A percentile compares a stretch with the other conserved stretches of the same genome.
phyloP scores from a whole-genome alignment of 305 asterid genomes.

The Rubia peregrina region DNA sequence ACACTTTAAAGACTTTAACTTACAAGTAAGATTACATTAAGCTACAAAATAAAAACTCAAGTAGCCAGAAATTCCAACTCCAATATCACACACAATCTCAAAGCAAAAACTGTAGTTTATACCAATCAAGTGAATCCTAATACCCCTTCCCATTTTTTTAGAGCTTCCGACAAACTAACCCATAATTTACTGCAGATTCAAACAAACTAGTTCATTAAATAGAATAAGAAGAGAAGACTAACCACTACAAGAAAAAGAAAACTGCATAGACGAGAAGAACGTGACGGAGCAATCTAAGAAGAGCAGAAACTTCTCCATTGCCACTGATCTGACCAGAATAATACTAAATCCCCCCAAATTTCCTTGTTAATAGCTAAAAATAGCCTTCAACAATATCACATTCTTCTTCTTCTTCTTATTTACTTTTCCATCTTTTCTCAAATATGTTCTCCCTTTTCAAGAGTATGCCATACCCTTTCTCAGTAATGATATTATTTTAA shows the following conservation, averaged over 20 bases:
- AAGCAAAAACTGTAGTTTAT: background rate
- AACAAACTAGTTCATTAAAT: background rate
- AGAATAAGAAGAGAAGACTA: conserved; percentile 17
- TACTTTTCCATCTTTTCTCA: too few species aligned
- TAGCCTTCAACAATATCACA: conserved; percentile 5
- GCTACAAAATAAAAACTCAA: background rate
- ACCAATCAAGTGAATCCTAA: background rate
- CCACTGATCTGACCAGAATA: conserved; percentile 20
- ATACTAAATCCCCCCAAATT: background rate
- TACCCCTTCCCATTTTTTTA: background rate
- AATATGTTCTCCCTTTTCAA: too few species aligned
- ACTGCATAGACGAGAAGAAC: conserved; percentile 25
- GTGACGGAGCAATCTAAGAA: conserved; percentile 25
- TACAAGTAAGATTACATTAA: background rate
- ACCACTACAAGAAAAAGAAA: conserved; percentile 47
- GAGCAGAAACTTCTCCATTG: conserved; percentile 27
- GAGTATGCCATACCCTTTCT: too few species aligned
- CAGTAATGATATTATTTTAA: too few species aligned
- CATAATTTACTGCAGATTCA: background rate
- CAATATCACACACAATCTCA: background rate
- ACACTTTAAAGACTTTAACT: background rate
- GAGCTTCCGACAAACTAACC: background rate
- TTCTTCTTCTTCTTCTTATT: background rate
- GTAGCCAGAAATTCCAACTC: too few species aligned
- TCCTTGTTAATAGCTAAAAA: background rate